Percentiles rank a stretch among this genome's conserved stretches.
Conservation (phyloP, 345 rosid species). For the Anastatica hierochuntica region DNA sequence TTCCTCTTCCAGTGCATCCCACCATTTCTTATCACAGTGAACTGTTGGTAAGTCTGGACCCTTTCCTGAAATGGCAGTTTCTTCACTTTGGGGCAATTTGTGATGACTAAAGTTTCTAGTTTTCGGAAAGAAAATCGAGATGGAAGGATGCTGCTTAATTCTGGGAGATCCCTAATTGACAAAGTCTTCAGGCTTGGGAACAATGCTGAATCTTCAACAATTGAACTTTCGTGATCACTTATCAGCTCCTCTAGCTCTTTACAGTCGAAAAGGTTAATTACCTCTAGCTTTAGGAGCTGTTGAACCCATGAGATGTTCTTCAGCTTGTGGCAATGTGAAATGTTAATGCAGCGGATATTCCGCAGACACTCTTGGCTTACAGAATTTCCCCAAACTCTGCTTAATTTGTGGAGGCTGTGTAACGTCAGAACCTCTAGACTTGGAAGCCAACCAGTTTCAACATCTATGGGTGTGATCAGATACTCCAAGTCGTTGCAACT, state of each 20-base stretch:
- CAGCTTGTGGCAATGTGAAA: conserved; percentile 38
- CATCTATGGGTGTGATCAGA: conserved; percentile 25
- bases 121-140: conserved; percentile 20
- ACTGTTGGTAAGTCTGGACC: conserved; percentile 19
- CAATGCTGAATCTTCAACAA: conserved; percentile 6
- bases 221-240: conserved; percentile 3
- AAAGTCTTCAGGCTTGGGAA: conserved; percentile 37
- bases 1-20: conserved; percentile 34
- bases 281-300: conserved; percentile 36
- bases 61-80: conserved; percentile 23
- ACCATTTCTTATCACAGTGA: conserved; percentile 37
- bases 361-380: conserved; percentile 23
- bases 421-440: conserved; percentile 40
- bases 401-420: conserved; percentile 34
- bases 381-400: conserved; percentile 31
- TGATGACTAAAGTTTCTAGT: conserved; percentile 34
- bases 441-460: conserved; percentile 33
- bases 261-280: conserved; percentile 34
- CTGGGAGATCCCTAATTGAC: conserved; percentile 31
- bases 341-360: conserved; percentile 34
- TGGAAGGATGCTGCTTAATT: conserved; percentile 31
- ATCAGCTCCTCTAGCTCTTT: conserved; percentile 37
- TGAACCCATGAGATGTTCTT: conserved; percentile 37
- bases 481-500: conserved; percentile 34
- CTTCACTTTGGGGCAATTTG: conserved; percentile 34